Evolutionary conservation across 352 stramenopile species (phyloP), one percentile per base, ranked within the genome.

Genomic region (Halophytophthora polymorphica): DNA sequence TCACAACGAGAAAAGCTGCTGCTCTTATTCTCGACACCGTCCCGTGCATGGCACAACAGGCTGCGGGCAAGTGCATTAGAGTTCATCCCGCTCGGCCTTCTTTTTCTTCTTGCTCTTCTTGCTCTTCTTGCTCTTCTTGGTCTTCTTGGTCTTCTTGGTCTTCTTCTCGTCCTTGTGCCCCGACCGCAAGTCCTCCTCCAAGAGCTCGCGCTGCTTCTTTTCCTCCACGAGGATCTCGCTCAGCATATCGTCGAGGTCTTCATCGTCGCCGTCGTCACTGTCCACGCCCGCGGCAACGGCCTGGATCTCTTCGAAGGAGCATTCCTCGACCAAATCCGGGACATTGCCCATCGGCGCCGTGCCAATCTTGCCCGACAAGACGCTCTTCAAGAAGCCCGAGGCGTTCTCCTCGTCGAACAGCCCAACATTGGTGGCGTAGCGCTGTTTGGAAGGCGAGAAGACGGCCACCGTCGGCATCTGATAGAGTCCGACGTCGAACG

Each of bases 391-490:
- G 44, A 93, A 89, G 1, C 43, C 63, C 17, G 50, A 23, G 1
- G 68, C 64, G 34, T 85, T 86, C 25, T 83, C 71, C 17, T 77
- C 72, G 13, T 88, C 73, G 48, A 89, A 87, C 19, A 83, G 37
- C 1, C 77, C 79, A 11, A 89, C 73, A 15, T 90, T 89, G 18
- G 67, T 79, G 10, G 78, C 82, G 37, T 81, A 90, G 19, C 82
- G 82, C 10, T 67, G 64, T 61, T 90, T 90, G 0, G 73, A 71
- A n/a, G 80, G 74, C 12, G 82, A 88, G 45, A 88, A 90, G 13
- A 93, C 75, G 13, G 75, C 75, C 1, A 93, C 49, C 1, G 79
- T 88, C 7, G 77, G 82, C 72, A 93, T 86, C 40, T 93, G 79
- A 53, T 83, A 93, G 17, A 69, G 54, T 8, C 77, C 82, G 23